Conservation (phyloP, 495 filamentous ascomycete genomes). For the Rhypophila decipiens region DNA sequence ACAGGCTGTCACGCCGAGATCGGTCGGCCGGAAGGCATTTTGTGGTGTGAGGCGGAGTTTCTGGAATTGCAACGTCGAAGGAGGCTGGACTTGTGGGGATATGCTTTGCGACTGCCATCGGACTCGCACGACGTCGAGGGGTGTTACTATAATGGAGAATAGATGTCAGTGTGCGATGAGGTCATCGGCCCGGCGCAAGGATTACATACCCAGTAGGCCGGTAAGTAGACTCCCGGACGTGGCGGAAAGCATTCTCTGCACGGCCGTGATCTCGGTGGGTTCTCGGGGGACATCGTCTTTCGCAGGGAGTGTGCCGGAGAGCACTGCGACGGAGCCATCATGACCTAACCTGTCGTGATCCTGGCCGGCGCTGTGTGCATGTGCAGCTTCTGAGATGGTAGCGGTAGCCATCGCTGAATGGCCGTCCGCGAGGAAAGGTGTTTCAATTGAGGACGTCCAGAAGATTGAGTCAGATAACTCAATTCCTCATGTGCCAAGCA, state of each 20-base stretch:
- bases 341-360: slow-evolving; percentile 10
- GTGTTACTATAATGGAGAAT: slow-evolving; percentile 60
- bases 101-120: slow-evolving; percentile 76
- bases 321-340: slow-evolving; percentile 1
- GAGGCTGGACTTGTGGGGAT: slow-evolving; percentile 30
- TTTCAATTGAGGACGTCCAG: too few species aligned
- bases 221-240: slow-evolving; percentile 86
- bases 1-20: slow-evolving; percentile 89
- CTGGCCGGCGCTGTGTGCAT: slow-evolving; percentile 3
- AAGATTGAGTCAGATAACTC: too few species aligned
- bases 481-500: too few species aligned
- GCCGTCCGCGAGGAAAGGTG: too few species aligned
- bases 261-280: slow-evolving; percentile 59
- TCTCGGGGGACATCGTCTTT: slow-evolving; percentile 26
- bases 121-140: slow-evolving; percentile 93
- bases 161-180: background rate
- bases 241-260: slow-evolving; percentile 91
- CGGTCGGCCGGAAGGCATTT: slow-evolving; percentile 58
- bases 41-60: slow-evolving; percentile 38
- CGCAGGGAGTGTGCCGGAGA: background rate
- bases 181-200: too few species aligned
- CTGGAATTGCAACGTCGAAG: slow-evolving; percentile 29
- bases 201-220: slow-evolving; percentile 69
- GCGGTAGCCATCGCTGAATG: too few species aligned
- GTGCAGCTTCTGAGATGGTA: too few species aligned